Evolutionary conservation across 495 filamentous ascomycete species (phyloP).

Genomic region (Hypoxylon rickii): DNA sequence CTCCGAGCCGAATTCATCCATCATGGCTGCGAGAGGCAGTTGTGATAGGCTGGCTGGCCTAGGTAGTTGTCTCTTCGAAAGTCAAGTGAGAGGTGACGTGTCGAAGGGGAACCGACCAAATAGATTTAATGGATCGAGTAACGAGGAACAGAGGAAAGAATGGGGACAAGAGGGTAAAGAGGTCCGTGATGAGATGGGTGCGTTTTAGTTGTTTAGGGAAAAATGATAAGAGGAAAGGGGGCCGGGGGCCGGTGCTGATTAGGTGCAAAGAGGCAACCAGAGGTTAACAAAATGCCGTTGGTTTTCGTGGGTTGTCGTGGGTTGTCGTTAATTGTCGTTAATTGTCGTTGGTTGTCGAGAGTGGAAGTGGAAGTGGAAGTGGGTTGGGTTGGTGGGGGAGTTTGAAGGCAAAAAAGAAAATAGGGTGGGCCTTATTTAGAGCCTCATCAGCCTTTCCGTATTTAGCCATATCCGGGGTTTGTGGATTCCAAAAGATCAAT

Average conservation of each 20-base stretch:
- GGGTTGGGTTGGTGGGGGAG: constrained; percentile 20
- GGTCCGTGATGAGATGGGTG: not conserved
- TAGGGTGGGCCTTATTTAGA: constrained; percentile 17
- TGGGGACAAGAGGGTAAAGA: not conserved
- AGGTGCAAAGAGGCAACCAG: constrained; percentile 7
- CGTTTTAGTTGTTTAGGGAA: not conserved
- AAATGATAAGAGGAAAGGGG: constrained; percentile 6
- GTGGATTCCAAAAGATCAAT: not conserved
- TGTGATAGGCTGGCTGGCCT: constrained; percentile 2
- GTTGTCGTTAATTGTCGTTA: too few species aligned
- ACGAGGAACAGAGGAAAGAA: not conserved
- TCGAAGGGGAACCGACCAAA: not conserved
- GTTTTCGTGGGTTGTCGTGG: constrained; percentile 9
- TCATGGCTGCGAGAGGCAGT: constrained; percentile 33
- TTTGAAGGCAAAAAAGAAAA: too few species aligned
- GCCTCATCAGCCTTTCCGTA: constrained; percentile 30
- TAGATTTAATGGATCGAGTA: too few species aligned
- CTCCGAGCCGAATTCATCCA: constrained; percentile 98
- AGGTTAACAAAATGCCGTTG: constrained; percentile 22
- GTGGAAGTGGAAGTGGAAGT: too few species aligned
- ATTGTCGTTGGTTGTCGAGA: too few species aligned
- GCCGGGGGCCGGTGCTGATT: constrained; percentile 28
- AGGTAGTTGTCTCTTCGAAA: not conserved
- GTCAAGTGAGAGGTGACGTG: constrained; percentile 5
- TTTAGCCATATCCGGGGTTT: constrained; percentile 15